Evolutionary conservation across 305 asterid species (phyloP).

Genomic region (Solanum hybrid): DNA sequence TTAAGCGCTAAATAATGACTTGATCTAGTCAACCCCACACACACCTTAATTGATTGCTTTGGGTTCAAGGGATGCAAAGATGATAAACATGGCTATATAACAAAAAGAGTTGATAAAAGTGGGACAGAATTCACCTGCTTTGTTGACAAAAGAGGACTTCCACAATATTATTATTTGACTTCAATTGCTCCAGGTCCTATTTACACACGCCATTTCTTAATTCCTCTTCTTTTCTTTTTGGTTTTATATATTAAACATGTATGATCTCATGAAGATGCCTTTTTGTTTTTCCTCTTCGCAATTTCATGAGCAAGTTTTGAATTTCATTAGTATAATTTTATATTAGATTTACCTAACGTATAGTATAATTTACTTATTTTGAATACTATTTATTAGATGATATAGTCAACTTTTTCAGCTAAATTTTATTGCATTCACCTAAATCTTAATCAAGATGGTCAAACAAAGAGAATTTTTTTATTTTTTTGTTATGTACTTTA

Average conservation of each 20-base stretch:
- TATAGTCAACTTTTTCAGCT: not conserved
- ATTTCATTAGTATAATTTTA: not conserved
- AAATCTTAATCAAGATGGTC: not conserved
- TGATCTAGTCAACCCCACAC: constrained; percentile 10
- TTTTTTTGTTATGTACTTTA: not conserved
- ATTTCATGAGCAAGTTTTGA: not conserved
- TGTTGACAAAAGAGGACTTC: constrained; percentile 24
- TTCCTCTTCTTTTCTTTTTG: not conserved
- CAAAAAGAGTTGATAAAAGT: not conserved
- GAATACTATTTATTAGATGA: not conserved
- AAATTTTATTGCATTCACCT: not conserved
- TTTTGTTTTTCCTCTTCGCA: not conserved
- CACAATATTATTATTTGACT: constrained; percentile 4
- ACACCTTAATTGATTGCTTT: constrained; percentile 8
- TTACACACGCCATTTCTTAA: not conserved
- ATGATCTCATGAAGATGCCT: not conserved
- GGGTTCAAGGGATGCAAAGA: constrained; percentile 1
- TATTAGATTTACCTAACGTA: not conserved
- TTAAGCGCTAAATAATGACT: not conserved
- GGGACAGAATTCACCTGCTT: constrained; percentile 19
- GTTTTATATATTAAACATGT: not conserved
- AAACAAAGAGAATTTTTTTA: not conserved
- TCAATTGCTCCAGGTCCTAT: not conserved
- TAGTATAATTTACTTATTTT: not conserved
- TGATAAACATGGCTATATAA: not conserved